Percentiles rank a stretch among this genome's conserved stretches.
These are phyloP conservation scores for Teratosphaeria destructans DNA, from an alignment of 2,329 filamentous ascomycete genomes.

Conservation along the genomic window DNA sequence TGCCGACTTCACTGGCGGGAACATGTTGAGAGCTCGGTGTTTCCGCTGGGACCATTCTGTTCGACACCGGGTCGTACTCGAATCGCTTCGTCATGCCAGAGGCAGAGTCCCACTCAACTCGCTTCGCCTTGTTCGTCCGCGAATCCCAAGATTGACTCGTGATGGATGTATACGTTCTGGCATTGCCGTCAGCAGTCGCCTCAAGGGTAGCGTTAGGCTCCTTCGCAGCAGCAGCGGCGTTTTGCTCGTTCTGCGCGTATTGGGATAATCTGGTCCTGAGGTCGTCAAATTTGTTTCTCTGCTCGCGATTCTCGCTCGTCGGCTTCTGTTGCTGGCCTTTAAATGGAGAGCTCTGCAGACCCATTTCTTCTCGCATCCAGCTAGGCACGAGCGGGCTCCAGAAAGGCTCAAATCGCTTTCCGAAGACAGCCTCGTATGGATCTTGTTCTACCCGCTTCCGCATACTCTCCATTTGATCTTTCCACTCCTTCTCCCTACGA, in stretches of 20 bases:
- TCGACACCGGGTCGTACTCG: slow-evolving; percentile 29
- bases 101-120: slow-evolving; percentile 23
- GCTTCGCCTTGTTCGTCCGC: slow-evolving; percentile 19
- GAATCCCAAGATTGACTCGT: slow-evolving; percentile 23
- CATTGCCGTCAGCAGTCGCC: background rate
- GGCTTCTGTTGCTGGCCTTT: slow-evolving; percentile 4
- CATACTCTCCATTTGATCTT: slow-evolving; percentile 24
- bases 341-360: slow-evolving; percentile 5
- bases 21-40: slow-evolving; percentile 1
- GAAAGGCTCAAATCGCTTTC: slow-evolving; percentile 27
- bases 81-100: slow-evolving; percentile 18
- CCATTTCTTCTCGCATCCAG: slow-evolving; percentile 22
- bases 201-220: background rate
- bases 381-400: slow-evolving; percentile 21
- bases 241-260: background rate
- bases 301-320: background rate
- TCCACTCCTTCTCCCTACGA: slow-evolving; percentile 22
- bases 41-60: slow-evolving; percentile 25
- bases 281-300: background rate
- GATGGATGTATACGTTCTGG: slow-evolving; percentile 10
- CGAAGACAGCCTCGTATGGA: slow-evolving; percentile 35
- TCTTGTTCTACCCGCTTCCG: slow-evolving; percentile 28
- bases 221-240: background rate
- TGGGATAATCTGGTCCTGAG: background rate
- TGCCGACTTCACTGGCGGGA: background rate